Percentiles rank a stretch among this genome's conserved stretches.
Evolutionary conservation across 306 rosid genomes (phyloP).

Genomic region (Ormosia emarginata): DNA sequence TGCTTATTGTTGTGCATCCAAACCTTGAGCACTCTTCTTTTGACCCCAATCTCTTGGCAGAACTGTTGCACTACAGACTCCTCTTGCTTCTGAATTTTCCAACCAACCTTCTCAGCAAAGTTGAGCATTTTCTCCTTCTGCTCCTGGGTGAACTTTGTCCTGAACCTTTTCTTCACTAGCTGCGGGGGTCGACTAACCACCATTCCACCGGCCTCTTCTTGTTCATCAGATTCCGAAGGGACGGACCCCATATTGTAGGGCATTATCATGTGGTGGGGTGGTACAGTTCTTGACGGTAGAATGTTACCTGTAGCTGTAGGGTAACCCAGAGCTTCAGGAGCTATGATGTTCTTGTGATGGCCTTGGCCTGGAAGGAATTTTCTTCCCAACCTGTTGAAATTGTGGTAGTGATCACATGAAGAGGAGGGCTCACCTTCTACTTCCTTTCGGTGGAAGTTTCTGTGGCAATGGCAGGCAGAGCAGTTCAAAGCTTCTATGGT

Average conservation of each 20-base stretch:
- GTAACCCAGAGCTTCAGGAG: conserved; percentile 46
- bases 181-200: background rate
- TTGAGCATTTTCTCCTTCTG: conserved; percentile 73
- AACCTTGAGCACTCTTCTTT: conserved; percentile 74
- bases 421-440: conserved; percentile 38
- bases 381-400: conserved; percentile 12
- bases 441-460: conserved; percentile 90
- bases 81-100: conserved; percentile 80
- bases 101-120: conserved; percentile 68
- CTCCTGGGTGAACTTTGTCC: conserved; percentile 70
- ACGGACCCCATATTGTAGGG: conserved; percentile 57
- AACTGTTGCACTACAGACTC: conserved; percentile 67
- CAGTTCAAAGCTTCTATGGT: conserved; percentile 75
- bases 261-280: conserved; percentile 60
- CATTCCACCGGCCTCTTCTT: conserved; percentile 26
- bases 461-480: conserved; percentile 86
- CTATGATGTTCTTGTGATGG: conserved; percentile 26
- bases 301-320: conserved; percentile 47
- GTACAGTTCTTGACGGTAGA: conserved; percentile 51
- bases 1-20: conserved; percentile 88
- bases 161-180: conserved; percentile 56
- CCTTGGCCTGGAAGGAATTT: conserved; percentile 39
- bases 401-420: background rate
- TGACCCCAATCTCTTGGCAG: conserved; percentile 78
- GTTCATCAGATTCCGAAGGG: conserved; percentile 70